These are phyloP conservation scores for Diaporthe citri DNA, from an alignment of 2,329 filamentous ascomycete genomes.

Conservation along the genomic window DNA sequence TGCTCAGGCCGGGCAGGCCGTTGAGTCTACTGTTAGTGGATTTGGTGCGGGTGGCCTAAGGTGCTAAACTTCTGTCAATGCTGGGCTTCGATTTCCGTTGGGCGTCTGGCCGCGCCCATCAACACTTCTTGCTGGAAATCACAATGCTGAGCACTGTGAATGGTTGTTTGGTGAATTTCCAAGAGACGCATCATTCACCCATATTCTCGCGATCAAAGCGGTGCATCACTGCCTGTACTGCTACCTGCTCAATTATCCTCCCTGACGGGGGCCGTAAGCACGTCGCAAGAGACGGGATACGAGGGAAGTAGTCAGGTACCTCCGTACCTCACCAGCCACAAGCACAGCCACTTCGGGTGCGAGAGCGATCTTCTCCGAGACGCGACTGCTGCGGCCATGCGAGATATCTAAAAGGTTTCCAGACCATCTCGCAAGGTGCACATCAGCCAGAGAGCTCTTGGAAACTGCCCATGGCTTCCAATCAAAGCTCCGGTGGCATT, in stretches of 20 bases:
- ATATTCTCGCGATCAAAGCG: not conserved
- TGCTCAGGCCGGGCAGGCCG: not conserved
- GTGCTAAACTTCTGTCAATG: not conserved
- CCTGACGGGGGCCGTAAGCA: not conserved
- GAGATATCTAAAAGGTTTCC: slow-evolving; percentile 10
- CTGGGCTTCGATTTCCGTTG: not conserved
- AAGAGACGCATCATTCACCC: not conserved
- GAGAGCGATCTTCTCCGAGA: slow-evolving; percentile 27
- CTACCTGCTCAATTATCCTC: not conserved
- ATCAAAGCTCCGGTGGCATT: slow-evolving; percentile 47
- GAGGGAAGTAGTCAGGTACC: not conserved
- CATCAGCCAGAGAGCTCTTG: slow-evolving; percentile 7
- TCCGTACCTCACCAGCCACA: slow-evolving; percentile 30
- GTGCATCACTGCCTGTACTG: not conserved
- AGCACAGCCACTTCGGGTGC: not conserved
- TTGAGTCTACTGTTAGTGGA: slow-evolving; percentile 11
- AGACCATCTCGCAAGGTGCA: slow-evolving; percentile 7
- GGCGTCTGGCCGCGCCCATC: not conserved
- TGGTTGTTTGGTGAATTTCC: not conserved
- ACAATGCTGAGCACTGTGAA: not conserved
- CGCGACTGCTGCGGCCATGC: slow-evolving; percentile 1
- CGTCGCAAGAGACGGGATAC: not conserved
- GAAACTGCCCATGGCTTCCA: slow-evolving; percentile 51
- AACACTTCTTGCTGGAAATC: not conserved
- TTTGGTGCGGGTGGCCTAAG: not conserved